These are phyloP conservation scores for Magnolia sinica DNA, from an alignment of 164 flowering plant species.

Conservation along the genomic window DNA sequence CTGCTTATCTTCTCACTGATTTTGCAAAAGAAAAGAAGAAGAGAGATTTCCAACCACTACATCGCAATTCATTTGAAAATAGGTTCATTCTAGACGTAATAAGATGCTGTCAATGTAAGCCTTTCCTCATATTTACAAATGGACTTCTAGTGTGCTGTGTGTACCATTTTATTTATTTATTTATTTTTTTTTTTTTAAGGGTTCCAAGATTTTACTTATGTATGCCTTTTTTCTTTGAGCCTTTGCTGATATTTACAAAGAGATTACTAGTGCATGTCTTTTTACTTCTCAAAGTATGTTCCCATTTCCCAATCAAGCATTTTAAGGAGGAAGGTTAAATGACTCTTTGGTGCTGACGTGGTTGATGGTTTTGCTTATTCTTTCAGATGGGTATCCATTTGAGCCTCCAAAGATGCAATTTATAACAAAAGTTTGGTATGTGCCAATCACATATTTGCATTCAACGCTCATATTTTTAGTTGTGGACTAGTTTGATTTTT, in stretches of 20 bases:
- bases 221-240: background rate
- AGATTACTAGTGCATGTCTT: background rate
- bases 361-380: slow-evolving; percentile 11
- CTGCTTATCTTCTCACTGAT: background rate
- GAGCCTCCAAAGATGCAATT: slow-evolving; percentile 97
- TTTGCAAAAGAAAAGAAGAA: background rate
- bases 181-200: no score
- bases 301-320: background rate
- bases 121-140: background rate
- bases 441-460: background rate
- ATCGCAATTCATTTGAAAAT: background rate
- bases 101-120: background rate
- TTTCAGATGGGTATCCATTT: slow-evolving; percentile 93
- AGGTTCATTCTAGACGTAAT: no score
- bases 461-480: background rate
- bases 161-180: no score
- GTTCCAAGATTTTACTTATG: no score
- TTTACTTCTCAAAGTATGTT: background rate
- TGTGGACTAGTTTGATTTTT: background rate
- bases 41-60: background rate
- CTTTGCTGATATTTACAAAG: background rate
- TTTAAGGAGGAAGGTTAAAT: background rate
- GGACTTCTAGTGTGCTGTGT: background rate
- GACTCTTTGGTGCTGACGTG: background rate
- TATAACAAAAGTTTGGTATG: slow-evolving; percentile 92